Base-by-base conservation (phyloP, 208 protist genomes). In the Leishmania gerbilli region DNA sequence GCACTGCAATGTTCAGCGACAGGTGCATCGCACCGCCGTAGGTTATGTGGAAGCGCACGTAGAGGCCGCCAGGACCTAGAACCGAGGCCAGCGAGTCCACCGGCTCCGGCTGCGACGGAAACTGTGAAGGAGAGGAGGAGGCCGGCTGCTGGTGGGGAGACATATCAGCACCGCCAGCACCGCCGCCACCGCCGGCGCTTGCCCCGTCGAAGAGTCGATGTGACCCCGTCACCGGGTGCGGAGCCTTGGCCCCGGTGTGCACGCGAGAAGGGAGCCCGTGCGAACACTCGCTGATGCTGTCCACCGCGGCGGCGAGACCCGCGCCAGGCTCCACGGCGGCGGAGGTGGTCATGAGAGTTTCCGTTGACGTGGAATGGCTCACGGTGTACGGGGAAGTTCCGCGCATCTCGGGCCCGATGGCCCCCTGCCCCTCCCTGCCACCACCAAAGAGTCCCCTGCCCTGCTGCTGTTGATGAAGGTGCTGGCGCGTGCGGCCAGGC, bases 11-110 rank as follows among this genome's bases (percentile, higher is more conserved):
- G 56, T 83, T 85, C 6, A 93, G 56, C 9, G 89, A 88, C 3
- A 97, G 51, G 31, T 88, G 84, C 84, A 97, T 81, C 31, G 89
- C 74, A 7, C 94, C 94, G 53, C 94, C 94, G 77, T 97, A 97
- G 40, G 94, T 97, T 9, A 95, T 77, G 85, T 97, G 94, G 5
- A 97, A 82, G 47, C 89, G 88, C 3, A 97, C 60, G 77, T 91
- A 89, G 53, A 97, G 81, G 17, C 94, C 94, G 47, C 83, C 81
- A 13, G 81, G 77, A 2, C 94, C 94, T 5, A 95, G 49, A 51
- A 91, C 84, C 0, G 86, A 78, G 2, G 89, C 84, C 15, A 97
- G 78, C 17, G 79, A 37, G 79, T 96, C 86, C 9, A 71, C 53
- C 37, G 67, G 37, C 17, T 78, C 80, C n/a, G 84, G 68, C 56